Base-by-base conservation (phyloP, 2,329 filamentous ascomycete genomes). In the Monilinia aucupariae region DNA sequence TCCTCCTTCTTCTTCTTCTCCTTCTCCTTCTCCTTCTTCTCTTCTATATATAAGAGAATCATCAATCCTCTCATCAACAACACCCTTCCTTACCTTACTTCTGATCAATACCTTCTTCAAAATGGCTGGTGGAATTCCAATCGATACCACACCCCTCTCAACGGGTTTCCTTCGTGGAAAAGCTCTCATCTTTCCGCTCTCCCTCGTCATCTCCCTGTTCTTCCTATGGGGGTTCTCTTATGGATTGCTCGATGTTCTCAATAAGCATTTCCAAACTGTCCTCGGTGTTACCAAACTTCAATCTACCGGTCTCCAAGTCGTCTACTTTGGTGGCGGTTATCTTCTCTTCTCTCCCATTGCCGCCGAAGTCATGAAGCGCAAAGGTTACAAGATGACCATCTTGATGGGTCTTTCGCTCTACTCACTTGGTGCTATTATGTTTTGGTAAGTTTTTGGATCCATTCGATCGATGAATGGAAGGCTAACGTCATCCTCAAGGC, bases 161-260 rank as follows among this genome's bases (percentile, higher is more conserved):
- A 73, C 75, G 55, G 76, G 77, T 64, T 78, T 74, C 71, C 74
- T 65, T 72, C 75, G 63, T 73, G 76, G 73, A 54, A 69, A 62
- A 43, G 70, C 69, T 17, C 76, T 81, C 60, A 78, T 82, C 70
- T 75, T 79, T 66, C 80, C 80, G 12, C 76, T 82, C 54, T 78
- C 70, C 67, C 81, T 66, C 70, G 90, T 94, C 37, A 89, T 89
- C 4, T 82, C 93, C 8, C 78, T 96, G 0, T 96, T 96, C 76
- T 85, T 96, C 67, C 78, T 96, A 3, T 96, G 91, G 91, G 92
- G 92, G 0, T 88, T 96, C 65, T 91, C 91, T 0, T 96, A 96
- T 69, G 92, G 92, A 0, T 81, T 96, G 2, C 79, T 96, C 8
- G 91, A 93, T 71, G 88, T 88, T 0, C 82, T 96, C 34, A 96